Evolutionary conservation across 225 moss, liverwort and hornwort genomes (phyloP).

Genomic region (Sphagnum tenellum): DNA sequence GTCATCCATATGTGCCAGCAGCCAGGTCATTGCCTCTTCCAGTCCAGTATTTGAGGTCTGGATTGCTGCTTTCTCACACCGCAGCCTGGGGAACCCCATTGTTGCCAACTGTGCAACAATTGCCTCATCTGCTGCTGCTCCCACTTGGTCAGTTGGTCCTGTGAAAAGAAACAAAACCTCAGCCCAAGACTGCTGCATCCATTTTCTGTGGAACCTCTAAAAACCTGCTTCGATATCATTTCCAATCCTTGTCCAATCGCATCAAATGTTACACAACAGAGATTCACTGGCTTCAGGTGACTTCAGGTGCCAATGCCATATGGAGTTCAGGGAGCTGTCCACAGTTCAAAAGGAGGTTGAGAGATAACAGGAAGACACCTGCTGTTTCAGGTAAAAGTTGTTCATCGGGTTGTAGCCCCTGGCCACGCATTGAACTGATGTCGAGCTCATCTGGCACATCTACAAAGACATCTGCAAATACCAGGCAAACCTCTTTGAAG

Average conservation of each 20-base stretch:
- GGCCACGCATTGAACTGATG: constrained; percentile 74
- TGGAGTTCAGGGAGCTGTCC: background rate
- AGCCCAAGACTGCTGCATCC: no score
- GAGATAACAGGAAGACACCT: constrained; percentile 23
- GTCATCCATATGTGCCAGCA: constrained; percentile 89
- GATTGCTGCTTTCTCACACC: constrained; percentile 89
- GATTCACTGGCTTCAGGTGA: no score
- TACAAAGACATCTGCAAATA: constrained; percentile 74
- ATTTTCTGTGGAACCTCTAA: no score
- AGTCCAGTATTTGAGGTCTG: constrained; percentile 73
- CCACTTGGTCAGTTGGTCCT: constrained; percentile 30
- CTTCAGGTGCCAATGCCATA: background rate
- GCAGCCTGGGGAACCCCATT: constrained; percentile 77
- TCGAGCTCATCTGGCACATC: constrained; percentile 97
- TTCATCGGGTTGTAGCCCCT: constrained; percentile 79
- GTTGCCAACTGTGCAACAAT: constrained; percentile 81
- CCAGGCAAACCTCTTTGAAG: background rate
- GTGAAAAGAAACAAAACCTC: no score
- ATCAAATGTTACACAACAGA: no score
- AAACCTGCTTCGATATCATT: no score
- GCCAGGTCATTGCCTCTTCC: constrained; percentile 99
- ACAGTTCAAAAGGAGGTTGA: background rate
- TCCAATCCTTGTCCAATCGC: no score
- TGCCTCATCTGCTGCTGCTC: constrained; percentile 65
- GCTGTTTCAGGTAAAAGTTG: constrained; percentile 74